Evolutionary conservation across 306 rosid species (phyloP).

Genomic region (Castanea sativa): DNA sequence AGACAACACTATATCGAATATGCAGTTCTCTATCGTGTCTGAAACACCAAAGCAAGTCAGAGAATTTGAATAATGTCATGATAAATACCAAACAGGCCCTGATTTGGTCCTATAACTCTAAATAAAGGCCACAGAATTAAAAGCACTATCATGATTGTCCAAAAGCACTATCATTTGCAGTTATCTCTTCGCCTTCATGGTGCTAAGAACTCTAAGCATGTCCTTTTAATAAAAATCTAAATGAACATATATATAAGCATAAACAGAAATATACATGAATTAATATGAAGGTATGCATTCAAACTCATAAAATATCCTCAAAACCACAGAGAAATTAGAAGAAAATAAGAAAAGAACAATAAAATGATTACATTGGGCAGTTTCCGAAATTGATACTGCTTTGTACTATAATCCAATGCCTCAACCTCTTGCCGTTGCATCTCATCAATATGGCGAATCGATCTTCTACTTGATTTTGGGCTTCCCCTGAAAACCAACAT

Average conservation of each 20-base stretch:
- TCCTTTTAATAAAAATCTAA: no score
- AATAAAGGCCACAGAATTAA: no score
- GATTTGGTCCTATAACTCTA: no score
- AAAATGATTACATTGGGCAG: constrained; percentile 54
- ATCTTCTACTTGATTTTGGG: constrained; percentile 60
- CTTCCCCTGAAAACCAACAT: constrained; percentile 85
- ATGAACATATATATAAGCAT: no score
- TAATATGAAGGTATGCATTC: not conserved
- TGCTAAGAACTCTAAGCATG: no score
- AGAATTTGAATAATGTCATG: not conserved
- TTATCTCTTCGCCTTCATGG: no score
- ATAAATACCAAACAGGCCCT: not conserved
- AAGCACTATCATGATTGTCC: no score
- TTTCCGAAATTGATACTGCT: constrained; percentile 29
- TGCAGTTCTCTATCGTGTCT: not conserved
- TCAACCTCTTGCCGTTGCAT: constrained; percentile 46
- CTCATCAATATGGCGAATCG: constrained; percentile 57
- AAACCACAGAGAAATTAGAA: not conserved
- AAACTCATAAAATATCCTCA: not conserved
- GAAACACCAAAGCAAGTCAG: not conserved
- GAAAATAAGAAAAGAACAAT: not conserved
- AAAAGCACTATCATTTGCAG: no score
- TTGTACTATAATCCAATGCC: constrained; percentile 28
- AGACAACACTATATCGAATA: no score
- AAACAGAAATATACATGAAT: no score